Evolutionary conservation across 1,284 basidiomycete species (phyloP), one percentile per base, ranked within the genome.

Genomic region (Cutaneotrichosporon arboriforme): DNA sequence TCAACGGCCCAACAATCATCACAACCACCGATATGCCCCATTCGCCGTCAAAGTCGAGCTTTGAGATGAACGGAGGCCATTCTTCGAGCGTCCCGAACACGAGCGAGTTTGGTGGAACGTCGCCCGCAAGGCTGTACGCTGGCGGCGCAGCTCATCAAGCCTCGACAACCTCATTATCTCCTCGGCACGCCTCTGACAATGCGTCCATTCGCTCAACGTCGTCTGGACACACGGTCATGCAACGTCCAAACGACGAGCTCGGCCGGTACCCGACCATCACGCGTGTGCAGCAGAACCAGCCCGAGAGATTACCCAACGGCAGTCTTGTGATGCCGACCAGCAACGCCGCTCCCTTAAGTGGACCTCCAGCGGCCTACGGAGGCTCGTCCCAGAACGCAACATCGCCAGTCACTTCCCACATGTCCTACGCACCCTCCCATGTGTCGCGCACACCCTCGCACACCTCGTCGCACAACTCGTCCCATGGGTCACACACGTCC

Each of bases 261-360:
- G 70, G 66, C 1, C 59, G 67, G 9, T 72, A 73, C 55, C 70
- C 68, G 8, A 52, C 55, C 13, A 22, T 62, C 14, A 55, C 33
- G 1, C 47, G 58, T 1, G n/a, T 41, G 0, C 42, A 36, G 21
- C 38, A 20, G 46, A 20, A 15, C 41, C 49, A 39, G 26, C 21
- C 23, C 35, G 26, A 22, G 15, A 7, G 37, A 31, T 31, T 49
- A 14, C 39, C 47, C 7, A 49, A 42, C 17, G 47, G 47, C 18
- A 49, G 47, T 35, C 26, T 38, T 3, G 47, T 43, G 26, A 26
- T 52, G n/a, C 26, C 31, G 4, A 41, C 47, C 23, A 21, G 14
- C 21, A 47, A 38, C 36, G 37, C 36, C 8, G 23, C 46, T 15
- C 36, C 46, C 5, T 33, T 45, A 17, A 35, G 31, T 35, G 46